Base-by-base conservation (phyloP, 441 rosid species). In the Geranium incanum region DNA sequence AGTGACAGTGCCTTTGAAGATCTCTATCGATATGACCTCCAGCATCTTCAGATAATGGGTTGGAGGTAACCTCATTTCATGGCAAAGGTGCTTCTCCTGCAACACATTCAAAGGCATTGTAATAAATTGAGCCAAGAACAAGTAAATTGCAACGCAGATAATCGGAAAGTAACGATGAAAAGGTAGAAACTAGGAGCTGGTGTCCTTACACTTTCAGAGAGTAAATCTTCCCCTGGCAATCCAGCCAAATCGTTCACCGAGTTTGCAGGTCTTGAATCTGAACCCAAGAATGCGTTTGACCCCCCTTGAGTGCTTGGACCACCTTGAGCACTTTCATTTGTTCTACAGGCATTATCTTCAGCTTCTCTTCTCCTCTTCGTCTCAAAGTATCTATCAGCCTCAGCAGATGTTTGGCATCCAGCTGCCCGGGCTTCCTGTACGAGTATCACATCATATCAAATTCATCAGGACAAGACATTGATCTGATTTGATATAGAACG, bases 391-490 rank as follows among this genome's bases (percentile, higher is more conserved):
- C 85, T 81, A 72, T 92, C 97, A 39, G 94, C 96, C 84, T 92
- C 99, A 21, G 88, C 86, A 38, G 94, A 75, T 16, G 95, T 84
- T 15, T 91, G 88, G 72, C 97, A 94, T 74, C 97, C 97, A 75
- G 97, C 97, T 68, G 86, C 78, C 74, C 84, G 91, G 48, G 99
- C 97, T 76, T 92, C 97, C 99, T 94, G 87, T 70, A 76, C 36
- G 37, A 57, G 70, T 70, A 52, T 71, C 62, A 68, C 6, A 41
- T 55, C 13, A 8, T 28, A 28, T 28, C 2, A 12, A 76, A 57
- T 36, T 55, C 33, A 15, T 71, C 63, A 12, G 15, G 3, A 28
- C 33, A 1, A 28, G 33, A 28, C 33, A 28, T 28, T 28, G 33
- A 28, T 28, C 33, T 28, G 33, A 28, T 28, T 28, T 28, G 33